These are phyloP conservation scores for Nakaseomyces bracarensis DNA, from an alignment of 1,139 yeast species.

Conservation along the genomic window DNA sequence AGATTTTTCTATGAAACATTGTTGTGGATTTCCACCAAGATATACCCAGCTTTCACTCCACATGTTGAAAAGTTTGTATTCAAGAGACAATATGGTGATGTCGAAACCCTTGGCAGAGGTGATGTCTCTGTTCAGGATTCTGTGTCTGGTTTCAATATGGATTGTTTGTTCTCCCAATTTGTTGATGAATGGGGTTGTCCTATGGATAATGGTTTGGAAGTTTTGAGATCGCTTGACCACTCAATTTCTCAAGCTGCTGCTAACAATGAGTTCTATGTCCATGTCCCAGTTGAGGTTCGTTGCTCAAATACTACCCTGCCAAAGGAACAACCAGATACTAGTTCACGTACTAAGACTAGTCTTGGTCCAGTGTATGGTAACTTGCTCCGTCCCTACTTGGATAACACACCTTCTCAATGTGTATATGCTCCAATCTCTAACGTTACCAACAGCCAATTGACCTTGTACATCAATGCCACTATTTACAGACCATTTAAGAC, in stretches of 20 bases:
- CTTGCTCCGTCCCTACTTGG: conserved; percentile 69
- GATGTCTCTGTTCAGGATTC: conserved; percentile 69
- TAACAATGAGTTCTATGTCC: conserved; percentile 64
- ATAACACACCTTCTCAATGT: conserved; percentile 58
- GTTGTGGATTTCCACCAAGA: conserved; percentile 68
- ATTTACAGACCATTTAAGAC: conserved; percentile 87
- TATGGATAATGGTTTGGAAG: conserved; percentile 62
- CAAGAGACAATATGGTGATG: conserved; percentile 69
- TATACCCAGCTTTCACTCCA: conserved; percentile 73
- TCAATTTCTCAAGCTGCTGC: conserved; percentile 55
- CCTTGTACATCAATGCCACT: conserved; percentile 85
- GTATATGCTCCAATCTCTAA: conserved; percentile 45
- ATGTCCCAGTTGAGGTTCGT: conserved; percentile 92
- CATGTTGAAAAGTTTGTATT: conserved; percentile 77
- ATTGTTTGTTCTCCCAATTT: conserved; percentile 86
- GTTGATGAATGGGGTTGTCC: conserved; percentile 98
- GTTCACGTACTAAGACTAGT: conserved; percentile 38
- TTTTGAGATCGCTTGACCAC: conserved; percentile 54
- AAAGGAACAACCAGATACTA: conserved; percentile 34
- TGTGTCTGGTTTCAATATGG: conserved; percentile 88
- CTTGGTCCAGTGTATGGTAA: conserved; percentile 84
- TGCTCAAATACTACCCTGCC: conserved; percentile 74
- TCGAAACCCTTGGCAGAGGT: conserved; percentile 61
- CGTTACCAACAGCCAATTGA: conserved; percentile 69
- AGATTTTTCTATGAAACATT: conserved; percentile 70